Conservation (phyloP, 331 rosid genomes). For the Acacia pycnantha region DNA sequence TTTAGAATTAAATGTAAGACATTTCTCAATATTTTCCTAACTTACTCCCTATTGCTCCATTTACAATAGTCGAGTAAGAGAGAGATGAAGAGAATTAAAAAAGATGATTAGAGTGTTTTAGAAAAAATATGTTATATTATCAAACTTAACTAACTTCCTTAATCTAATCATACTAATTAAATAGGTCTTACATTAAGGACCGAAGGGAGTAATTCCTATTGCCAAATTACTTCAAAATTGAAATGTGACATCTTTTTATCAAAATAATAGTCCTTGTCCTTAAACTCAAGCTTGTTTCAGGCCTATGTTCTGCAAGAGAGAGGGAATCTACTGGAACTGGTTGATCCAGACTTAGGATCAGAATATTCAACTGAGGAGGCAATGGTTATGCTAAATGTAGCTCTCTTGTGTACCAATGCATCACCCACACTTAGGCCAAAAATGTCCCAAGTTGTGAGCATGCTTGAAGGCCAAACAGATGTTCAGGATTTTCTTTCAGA, state of each 20-base stretch:
- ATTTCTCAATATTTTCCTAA: too few relatives aligned
- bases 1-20: too few relatives aligned
- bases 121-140: too few relatives aligned
- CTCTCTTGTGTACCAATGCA: conserved; percentile 88
- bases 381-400: conserved; percentile 79
- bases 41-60: too few relatives aligned
- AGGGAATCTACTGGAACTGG: conserved; percentile 77
- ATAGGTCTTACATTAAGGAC: too few relatives aligned
- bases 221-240: neutral
- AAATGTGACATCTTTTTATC: neutral
- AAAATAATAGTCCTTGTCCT: neutral
- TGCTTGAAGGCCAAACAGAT: conserved; percentile 88
- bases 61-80: too few relatives aligned
- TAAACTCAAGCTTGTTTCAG: conserved; percentile 45
- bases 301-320: conserved; percentile 93
- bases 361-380: conserved; percentile 71
- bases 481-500: conserved; percentile 76
- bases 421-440: conserved; percentile 89
- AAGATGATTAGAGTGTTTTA: too few relatives aligned
- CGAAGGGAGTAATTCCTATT: neutral
- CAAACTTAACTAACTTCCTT: too few relatives aligned
- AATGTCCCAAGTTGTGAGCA: conserved; percentile 88
- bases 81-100: too few relatives aligned
- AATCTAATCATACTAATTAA: too few relatives aligned
- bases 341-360: conserved; percentile 82